Conservation (phyloP, 192 early-diverging fungal species). For the Umbelopsis vinacea region DNA sequence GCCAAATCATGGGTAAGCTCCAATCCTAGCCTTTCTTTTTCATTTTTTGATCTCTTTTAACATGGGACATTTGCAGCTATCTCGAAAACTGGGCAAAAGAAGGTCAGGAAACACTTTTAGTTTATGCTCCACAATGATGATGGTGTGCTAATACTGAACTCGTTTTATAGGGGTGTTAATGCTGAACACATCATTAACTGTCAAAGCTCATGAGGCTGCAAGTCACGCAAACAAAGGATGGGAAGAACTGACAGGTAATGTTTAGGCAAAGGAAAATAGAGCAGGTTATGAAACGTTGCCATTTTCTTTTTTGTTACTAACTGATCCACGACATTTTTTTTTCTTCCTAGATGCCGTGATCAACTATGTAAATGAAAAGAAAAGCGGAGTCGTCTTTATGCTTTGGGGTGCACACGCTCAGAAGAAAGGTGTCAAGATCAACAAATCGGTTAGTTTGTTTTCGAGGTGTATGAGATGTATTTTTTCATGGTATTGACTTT, state of each 20-base stretch:
- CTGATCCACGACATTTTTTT: not conserved
- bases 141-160: not conserved
- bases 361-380: conserved; percentile 64
- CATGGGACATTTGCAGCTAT: conserved; percentile 38
- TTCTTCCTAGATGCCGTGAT: conserved; percentile 71
- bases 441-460: conserved; percentile 46
- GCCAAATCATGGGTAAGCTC: conserved; percentile 71
- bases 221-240: conserved; percentile 86
- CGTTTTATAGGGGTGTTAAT: conserved; percentile 63
- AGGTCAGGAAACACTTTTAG: conserved; percentile 40
- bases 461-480: not conserved
- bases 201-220: conserved; percentile 76
- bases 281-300: too few species aligned
- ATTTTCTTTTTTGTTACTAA: too few species aligned
- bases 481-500: not conserved
- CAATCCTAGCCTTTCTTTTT: not conserved
- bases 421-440: conserved; percentile 78
- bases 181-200: conserved; percentile 88
- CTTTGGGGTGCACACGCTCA: conserved; percentile 92
- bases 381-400: conserved; percentile 82
- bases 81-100: conserved; percentile 82
- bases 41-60: not conserved
- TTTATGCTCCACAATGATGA: not conserved
- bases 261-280: not conserved
- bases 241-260: conserved; percentile 75